Evolutionary conservation across 805 yeast species (phyloP), one percentile per base, ranked within the genome.

Genomic region (Candida silvatica): DNA sequence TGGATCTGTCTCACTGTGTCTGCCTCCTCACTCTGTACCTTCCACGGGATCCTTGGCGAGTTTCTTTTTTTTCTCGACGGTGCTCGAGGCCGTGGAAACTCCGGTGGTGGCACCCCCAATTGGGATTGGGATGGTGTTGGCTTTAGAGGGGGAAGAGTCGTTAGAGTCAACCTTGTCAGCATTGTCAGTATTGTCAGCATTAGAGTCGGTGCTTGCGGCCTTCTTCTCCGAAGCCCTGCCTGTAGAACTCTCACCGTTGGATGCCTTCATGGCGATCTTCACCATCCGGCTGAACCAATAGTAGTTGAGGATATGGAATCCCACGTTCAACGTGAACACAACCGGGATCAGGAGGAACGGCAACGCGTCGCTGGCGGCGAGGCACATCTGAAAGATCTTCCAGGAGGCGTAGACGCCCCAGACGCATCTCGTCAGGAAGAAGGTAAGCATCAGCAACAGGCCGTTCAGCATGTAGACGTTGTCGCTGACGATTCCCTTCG

Each of bases 211-310:
- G 29, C 12, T 26, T 7, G 29, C n/a, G 14, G 29, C 29, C 16
- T 7, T 26, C 7, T 26, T 26, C 12, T 12, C 29, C 29, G 16
- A 14, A 12, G 11, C 16, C 7, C 11, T 26, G 7, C 16, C n/a
- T 16, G 7, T 26, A 12, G 29, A 7, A 14, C 12, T 7, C 14
- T 26, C 29, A 6, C 18, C 20, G 17, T 17, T 6, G 15, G 17
- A 26, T 14, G 17, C 32, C 24, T 22, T 36, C 6, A 22, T 32
- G 16, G 94, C 94, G 37, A 86, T 72, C 26, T 51, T 51, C 11
- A 88, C 50, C 98, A 92, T 92, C 58, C 85, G 88, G 35, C 64
- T 57, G 61, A 92, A 88, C 99, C 99, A 92, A 47, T 67, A 67
- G 20, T 85, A 51, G 56, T 92, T 92, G 50, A 92, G 67, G 3